phyloP scores from a whole-genome alignment of 305 asterid genomes.

The Solanum aculeatissimum region DNA sequence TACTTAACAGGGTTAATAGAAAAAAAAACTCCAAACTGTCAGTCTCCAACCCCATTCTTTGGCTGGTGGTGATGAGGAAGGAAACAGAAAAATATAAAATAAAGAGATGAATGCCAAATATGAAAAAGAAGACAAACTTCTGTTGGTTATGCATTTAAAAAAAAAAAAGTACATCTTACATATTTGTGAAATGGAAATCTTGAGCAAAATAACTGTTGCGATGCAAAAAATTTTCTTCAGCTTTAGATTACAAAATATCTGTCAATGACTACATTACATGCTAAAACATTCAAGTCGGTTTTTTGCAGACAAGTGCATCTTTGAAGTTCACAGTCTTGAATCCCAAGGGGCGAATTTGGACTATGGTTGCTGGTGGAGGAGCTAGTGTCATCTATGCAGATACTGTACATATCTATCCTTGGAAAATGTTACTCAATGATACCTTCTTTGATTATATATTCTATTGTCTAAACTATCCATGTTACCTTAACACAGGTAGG shows the following conservation, averaged over 20 bases:
- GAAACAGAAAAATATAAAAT: neutral
- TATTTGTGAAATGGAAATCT: neutral
- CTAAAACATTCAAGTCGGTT: neutral
- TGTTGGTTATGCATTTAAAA: neutral
- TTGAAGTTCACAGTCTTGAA: constrained; percentile 90
- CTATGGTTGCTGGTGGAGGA: constrained; percentile 99
- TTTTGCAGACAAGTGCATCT: constrained; percentile 84
- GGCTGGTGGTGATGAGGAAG: neutral
- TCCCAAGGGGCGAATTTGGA: constrained; percentile 94
- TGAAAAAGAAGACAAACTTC: neutral
- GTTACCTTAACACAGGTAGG: constrained; percentile 48
- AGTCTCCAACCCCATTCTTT: neutral
- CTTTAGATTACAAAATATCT: neutral
- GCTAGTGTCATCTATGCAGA: constrained; percentile 96
- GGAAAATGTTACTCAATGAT: neutral
- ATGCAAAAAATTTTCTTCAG: neutral
- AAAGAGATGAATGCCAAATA: neutral
- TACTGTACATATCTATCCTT: constrained; percentile 39
- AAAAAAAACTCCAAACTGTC: neutral
- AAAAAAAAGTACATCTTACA: neutral
- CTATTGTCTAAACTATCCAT: neutral
- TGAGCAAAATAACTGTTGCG: neutral
- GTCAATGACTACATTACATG: neutral
- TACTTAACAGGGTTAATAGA: neutral
- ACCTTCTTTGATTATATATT: neutral